Evolutionary conservation across 192 early-diverging fungal genomes (phyloP).

Genomic region (Coemansia furcata): DNA sequence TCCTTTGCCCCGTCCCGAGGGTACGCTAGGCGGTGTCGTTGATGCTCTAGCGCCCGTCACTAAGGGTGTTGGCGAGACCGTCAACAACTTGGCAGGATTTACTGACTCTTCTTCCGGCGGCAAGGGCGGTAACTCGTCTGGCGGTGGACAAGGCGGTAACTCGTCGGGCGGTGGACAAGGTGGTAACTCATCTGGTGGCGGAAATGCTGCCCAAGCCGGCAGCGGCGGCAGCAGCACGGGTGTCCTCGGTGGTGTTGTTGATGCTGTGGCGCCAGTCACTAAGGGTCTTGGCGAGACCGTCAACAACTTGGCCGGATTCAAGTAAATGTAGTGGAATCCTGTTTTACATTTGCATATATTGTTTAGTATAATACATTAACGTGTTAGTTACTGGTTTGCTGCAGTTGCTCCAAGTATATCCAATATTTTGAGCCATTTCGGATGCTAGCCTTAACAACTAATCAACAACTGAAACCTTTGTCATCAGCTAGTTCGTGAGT

Average conservation of each 20-base stretch:
- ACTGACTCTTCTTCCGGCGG: not conserved
- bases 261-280: constrained; percentile 17
- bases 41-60: constrained; percentile 23
- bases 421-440: no score
- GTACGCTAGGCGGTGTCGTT: constrained; percentile 18
- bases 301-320: constrained; percentile 11
- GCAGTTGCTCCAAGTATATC: no score
- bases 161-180: not conserved
- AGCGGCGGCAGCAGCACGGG: not conserved
- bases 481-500: no score
- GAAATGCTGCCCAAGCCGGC: not conserved
- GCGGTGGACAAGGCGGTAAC: not conserved
- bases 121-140: not conserved
- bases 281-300: not conserved
- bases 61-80: not conserved
- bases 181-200: not conserved
- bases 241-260: constrained; percentile 15
- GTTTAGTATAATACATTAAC: not conserved
- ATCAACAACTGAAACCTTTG: no score
- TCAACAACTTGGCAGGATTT: constrained; percentile 11
- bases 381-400: not conserved
- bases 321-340: no score
- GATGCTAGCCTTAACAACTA: no score
- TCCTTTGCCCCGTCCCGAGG: constrained; percentile 9
- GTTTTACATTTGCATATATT: not conserved